phyloP scores from a whole-genome alignment of 1,139 yeast genomes.

The Blastobotrys capitulatus region DNA sequence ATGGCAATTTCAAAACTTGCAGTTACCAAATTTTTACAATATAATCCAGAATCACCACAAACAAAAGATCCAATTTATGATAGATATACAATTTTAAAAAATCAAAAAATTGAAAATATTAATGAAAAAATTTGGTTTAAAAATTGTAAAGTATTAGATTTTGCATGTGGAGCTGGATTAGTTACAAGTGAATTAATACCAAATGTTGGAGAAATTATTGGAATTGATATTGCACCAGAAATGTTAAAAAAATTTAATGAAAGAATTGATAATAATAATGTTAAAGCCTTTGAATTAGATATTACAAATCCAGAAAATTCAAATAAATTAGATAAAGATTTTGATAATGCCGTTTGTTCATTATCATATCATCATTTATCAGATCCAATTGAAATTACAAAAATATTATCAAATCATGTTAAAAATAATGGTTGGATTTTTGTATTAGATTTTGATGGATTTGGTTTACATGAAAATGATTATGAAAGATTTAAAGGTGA shows the following conservation, averaged over 20 bases:
- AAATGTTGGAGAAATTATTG: constrained; percentile 23
- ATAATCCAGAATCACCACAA: background rate
- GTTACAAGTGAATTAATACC: constrained; percentile 25
- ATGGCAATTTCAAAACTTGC: constrained; percentile 1
- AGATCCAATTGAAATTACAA: constrained; percentile 21
- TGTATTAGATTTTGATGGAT: constrained; percentile 23
- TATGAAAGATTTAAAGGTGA: background rate
- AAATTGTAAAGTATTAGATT: constrained; percentile 23
- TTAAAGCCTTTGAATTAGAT: constrained; percentile 1
- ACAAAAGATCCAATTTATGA: background rate
- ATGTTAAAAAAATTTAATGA: constrained; percentile 16
- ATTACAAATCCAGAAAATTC: background rate
- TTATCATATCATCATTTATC: constrained; percentile 29
- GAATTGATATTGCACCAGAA: constrained; percentile 27
- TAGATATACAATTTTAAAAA: background rate
- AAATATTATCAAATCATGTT: constrained; percentile 18
- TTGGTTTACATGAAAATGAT: constrained; percentile 1
- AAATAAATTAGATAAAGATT: constrained; percentile 9
- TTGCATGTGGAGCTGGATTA: constrained; percentile 31
- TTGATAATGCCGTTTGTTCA: constrained; percentile 28
- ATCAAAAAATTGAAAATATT: background rate
- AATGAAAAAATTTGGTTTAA: constrained; percentile 1
- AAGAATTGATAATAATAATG: background rate
- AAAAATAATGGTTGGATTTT: constrained; percentile 24
- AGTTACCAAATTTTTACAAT: constrained; percentile 4